These are phyloP conservation scores for Haberlea rhodopensis DNA, from an alignment of 257 asterid genomes.

Conservation along the genomic window DNA sequence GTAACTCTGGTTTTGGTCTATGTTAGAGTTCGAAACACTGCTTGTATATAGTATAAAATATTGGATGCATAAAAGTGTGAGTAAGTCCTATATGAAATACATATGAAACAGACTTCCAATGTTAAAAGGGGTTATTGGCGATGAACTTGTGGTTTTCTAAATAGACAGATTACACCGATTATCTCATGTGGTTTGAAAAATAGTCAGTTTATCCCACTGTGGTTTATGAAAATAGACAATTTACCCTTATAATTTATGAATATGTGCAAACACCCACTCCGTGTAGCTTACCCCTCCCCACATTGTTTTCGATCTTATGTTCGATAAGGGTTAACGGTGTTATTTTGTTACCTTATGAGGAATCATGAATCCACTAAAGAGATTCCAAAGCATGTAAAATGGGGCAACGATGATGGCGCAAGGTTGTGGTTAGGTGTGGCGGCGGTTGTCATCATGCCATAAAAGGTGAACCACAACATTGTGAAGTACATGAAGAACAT, in stretches of 20 bases:
- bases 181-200: no score
- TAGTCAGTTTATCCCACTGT: no score
- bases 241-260: no score
- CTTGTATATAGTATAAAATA: no score
- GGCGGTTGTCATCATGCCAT: slow-evolving; percentile 98
- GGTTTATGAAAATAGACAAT: no score
- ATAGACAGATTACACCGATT: no score
- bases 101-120: neutral
- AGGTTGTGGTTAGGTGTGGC: slow-evolving; percentile 91
- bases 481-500: slow-evolving; percentile 74
- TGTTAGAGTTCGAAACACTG: neutral
- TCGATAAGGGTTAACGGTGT: slow-evolving; percentile 5
- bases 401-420: slow-evolving; percentile 87
- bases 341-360: slow-evolving; percentile 74
- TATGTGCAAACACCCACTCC: no score
- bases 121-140: no score
- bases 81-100: neutral
- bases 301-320: no score
- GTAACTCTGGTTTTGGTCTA: neutral
- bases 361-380: slow-evolving; percentile 93
- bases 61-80: neutral
- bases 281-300: no score
- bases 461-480: slow-evolving; percentile 81
- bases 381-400: slow-evolving; percentile 95
- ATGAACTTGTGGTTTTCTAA: no score